phyloP scores from a whole-genome alignment of 2,329 filamentous ascomycete genomes.

The Claviceps maximensis region DNA sequence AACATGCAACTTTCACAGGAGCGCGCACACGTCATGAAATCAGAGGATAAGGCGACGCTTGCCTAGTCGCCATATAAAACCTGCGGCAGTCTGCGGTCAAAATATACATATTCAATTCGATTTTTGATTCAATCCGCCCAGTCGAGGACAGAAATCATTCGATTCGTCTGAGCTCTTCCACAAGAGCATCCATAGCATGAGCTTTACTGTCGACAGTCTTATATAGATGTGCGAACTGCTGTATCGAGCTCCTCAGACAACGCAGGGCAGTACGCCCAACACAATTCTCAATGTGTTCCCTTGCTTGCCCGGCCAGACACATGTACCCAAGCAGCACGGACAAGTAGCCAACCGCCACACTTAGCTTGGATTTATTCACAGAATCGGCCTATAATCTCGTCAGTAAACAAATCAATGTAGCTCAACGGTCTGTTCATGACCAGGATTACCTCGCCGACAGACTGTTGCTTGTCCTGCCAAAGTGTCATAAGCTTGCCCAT shows the following conservation, averaged over 20 bases:
- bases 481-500: conserved; percentile 48
- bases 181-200: conserved; percentile 24
- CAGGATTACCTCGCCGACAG: conserved; percentile 51
- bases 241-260: conserved; percentile 37
- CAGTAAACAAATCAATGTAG: neutral
- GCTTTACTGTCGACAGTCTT: conserved; percentile 33
- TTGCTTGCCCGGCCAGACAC: conserved; percentile 41
- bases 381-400: conserved; percentile 44
- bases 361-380: conserved; percentile 60
- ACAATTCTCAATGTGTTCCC: conserved; percentile 27
- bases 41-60: neutral
- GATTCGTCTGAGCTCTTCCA: conserved; percentile 20
- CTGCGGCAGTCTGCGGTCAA: neutral
- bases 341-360: conserved; percentile 77
- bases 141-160: neutral
- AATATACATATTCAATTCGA: neutral
- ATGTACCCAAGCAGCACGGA: conserved; percentile 74
- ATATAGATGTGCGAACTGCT: conserved; percentile 40
- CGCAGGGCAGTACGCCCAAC: conserved; percentile 30
- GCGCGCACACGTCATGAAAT: neutral
- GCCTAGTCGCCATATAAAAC: neutral
- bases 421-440: neutral
- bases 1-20: neutral
- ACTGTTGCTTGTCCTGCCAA: conserved; percentile 55
- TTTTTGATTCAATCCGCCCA: neutral